Evolutionary conservation across 2,329 filamentous ascomycete species (phyloP), one percentile per base, ranked within the genome.

Genomic region (Chrysoporthe puriensis): DNA sequence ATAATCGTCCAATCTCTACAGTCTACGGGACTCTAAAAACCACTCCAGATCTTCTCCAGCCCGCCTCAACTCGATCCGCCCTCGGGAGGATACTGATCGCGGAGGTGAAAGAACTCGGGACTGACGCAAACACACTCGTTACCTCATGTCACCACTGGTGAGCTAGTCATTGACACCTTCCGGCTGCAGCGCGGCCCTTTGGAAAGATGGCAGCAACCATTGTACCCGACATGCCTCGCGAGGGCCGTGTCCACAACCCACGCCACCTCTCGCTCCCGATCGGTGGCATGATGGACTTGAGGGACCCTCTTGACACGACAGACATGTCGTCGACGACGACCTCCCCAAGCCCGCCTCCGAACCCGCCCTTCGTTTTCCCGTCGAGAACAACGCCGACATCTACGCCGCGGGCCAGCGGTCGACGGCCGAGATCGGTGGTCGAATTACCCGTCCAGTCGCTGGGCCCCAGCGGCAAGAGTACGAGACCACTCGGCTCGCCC

Each of bases 311-410:
- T 58, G 68, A 75, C 21, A 76, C 71, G 11, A 70, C 76, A 32
- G 77, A 78, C 62, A 69, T 73, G 18, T 79, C 80, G 59, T 26
- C 26, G 77, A 52, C 48, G 11, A 16, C 79, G 63, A 76, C 75
- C 63, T 74, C 75, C 54, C 76, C 77, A 34, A 72, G 78, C 36
- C 84, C 85, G 63, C 82, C 81, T 62, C 88, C 88, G 59, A 91
- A 91, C 64, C 88, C 89, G 42, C 84, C 84, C 6, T 91, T 91
- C 73, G 83, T 88, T 67, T 91, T 91, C 72, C 90, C 89, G 1
- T 77, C 81, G 32, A 77, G 80, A 58, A 78, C 83, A 8, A 76
- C 84, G 1, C 80, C 85, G 7, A 79, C 81, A 26, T 82, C 84
- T 1, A 80, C 83, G 3, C 80, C 84, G 9, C 79, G 85, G 69